A percentile compares a stretch with the other conserved stretches of the same genome.
phyloP scores from a whole-genome alignment of 441 rosid species.

The Pelargonium citronellum region DNA sequence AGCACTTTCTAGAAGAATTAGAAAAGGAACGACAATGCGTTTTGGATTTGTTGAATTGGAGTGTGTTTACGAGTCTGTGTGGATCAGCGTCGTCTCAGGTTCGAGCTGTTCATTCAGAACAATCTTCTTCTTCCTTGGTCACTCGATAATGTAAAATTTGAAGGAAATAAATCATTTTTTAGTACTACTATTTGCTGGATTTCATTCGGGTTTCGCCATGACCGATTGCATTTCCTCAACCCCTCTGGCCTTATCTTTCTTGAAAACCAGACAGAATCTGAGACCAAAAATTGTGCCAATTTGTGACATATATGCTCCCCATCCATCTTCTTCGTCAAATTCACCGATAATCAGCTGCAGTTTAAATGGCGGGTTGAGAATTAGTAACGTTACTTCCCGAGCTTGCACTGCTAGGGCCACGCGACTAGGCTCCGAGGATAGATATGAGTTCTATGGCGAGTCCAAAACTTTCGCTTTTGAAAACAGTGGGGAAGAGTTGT shows the following conservation, averaged over 20 bases:
- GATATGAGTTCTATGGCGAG: constrained; percentile 30
- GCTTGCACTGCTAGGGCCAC: constrained; percentile 14
- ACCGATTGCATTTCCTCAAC: constrained; percentile 25
- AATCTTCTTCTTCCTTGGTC: not conserved
- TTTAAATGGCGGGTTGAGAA: constrained; percentile 17
- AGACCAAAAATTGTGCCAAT: not conserved
- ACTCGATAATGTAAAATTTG: not conserved
- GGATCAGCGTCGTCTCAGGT: not conserved
- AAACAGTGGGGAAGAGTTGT: constrained; percentile 9
- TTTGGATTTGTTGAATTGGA: not conserved
- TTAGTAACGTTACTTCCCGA: constrained; percentile 11
- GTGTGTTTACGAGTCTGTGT: not conserved
- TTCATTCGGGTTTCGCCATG: not conserved
- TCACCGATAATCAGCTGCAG: not conserved
- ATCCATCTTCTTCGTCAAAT: not conserved
- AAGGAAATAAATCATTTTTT: not conserved
- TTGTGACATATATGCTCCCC: not conserved
- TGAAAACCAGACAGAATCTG: constrained; percentile 9
- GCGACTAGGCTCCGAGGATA: constrained; percentile 7
- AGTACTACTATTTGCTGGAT: not conserved
- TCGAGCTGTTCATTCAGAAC: not conserved
- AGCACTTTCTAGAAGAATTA: not conserved
- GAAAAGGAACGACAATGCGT: not conserved
- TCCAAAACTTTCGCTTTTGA: constrained; percentile 20
- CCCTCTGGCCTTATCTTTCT: constrained; percentile 24